Conservation (phyloP, 257 asterid genomes). For the Nicotiana noctiflora region DNA sequence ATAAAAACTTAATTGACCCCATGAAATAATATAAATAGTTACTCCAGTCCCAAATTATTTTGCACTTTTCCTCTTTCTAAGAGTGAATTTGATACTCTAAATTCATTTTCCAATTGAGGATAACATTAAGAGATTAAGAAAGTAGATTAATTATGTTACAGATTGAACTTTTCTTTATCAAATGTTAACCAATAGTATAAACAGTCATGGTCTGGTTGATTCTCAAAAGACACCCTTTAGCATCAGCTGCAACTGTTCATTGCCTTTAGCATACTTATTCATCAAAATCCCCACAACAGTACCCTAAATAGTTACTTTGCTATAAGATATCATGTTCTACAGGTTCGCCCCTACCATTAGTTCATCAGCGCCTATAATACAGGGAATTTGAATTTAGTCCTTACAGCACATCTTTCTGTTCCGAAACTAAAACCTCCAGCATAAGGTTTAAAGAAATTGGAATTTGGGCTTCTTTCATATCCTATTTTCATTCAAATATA, state of each 20-base stretch:
- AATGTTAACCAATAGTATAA: neutral
- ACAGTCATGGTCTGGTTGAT: neutral
- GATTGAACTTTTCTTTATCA: neutral
- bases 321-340: neutral
- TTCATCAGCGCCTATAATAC: neutral
- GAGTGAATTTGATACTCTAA: neutral
- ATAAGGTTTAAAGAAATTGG: neutral
- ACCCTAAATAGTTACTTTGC: neutral
- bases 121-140: neutral
- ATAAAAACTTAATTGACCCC: neutral
- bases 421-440: neutral
- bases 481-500: neutral
- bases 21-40: neutral
- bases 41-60: neutral
- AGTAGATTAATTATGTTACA: neutral
- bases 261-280: neutral
- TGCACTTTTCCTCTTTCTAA: neutral
- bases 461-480: neutral
- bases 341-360: neutral
- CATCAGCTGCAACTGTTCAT: neutral
- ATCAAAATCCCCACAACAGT: too few species aligned
- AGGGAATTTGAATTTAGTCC: neutral
- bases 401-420: neutral
- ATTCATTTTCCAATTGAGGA: neutral
- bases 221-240: neutral